Base-by-base conservation (phyloP, 2,329 filamentous ascomycete species). In the Exophiala alcalophila region DNA sequence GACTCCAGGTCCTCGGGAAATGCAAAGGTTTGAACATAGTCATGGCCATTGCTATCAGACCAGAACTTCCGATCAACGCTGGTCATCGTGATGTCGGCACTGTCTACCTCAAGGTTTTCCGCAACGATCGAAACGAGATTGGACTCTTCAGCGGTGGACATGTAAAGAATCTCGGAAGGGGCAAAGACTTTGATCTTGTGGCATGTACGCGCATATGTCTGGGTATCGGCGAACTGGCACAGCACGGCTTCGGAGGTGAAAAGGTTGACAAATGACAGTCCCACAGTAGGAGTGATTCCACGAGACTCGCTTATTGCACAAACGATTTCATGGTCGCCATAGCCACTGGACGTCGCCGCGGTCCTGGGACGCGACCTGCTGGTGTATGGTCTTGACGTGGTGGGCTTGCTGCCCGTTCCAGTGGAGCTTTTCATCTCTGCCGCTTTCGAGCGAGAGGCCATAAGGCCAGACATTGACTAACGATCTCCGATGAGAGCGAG, bases 171-270 rank as follows among this genome's bases (percentile, higher is more conserved):
- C 51, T 83, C 80, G 2, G 83, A 84, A 0, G 91, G 90, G 16
- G 84, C 78, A 55, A 87, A 85, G 16, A 95, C 80, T 38, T 79
- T 78, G 23, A 97, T 74, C 61, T 96, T 95, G 64, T 94, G 86
- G 20, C 94, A 72, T 0, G 89, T 94, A 59, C 83, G 83, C 44
- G 89, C 82, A 61, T 94, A 97, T 23, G 89, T 94, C 61, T 95
- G 89, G 43, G 83, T 94, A 63, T 97, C 91, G 59, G 84, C 89
- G 52, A 97, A 91, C 59, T 96, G 88, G 59, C 87, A 94, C 26
- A 97, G 74, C 19, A 89, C 80, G 11, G 81, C 86, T 65, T 95
- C 88, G 26, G 84, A 86, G 2, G 86, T 90, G 28, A 86, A 83
- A 3, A 94, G 72, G 58, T 97, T 94, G 59, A 96, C 73, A 59